A percentile compares a stretch with the other conserved stretches of the same genome.
These are phyloP conservation scores for Annona squamosa DNA, from an alignment of 164 flowering plant genomes.

Conservation along the genomic window DNA sequence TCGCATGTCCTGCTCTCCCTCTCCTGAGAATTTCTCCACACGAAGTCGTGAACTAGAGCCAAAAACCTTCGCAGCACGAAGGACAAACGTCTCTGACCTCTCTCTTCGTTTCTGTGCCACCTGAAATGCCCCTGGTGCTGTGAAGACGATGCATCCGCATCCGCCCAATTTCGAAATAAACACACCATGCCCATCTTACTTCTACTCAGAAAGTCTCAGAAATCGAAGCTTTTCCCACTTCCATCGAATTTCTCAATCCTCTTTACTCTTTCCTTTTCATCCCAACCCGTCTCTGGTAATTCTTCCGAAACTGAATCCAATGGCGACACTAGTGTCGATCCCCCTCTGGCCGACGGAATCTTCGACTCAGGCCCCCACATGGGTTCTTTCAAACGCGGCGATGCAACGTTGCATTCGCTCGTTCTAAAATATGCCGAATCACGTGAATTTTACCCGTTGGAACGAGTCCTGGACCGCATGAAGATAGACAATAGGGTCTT, in stretches of 20 bases:
- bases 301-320: slow-evolving; percentile 5
- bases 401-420: slow-evolving; percentile 55
- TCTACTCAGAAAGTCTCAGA: slow-evolving; percentile 7
- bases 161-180: neutral
- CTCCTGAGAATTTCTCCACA: too few relatives aligned
- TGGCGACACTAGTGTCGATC: slow-evolving; percentile 5
- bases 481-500: slow-evolving; percentile 47
- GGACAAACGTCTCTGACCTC: too few relatives aligned
- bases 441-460: slow-evolving; percentile 51
- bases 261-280: slow-evolving; percentile 5
- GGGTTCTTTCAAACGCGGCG: slow-evolving; percentile 73
- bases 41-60: too few relatives aligned
- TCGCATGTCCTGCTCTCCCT: too few relatives aligned
- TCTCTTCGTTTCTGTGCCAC: too few relatives aligned
- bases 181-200: slow-evolving; percentile 11
- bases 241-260: slow-evolving; percentile 12
- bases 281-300: neutral
- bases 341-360: slow-evolving; percentile 29
- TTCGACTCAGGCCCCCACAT: slow-evolving; percentile 31
- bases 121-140: neutral
- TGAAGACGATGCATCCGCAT: neutral
- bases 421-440: slow-evolving; percentile 42
- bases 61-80: too few relatives aligned
- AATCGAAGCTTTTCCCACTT: slow-evolving; percentile 15
- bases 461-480: slow-evolving; percentile 50